Conservation (phyloP, 2,329 filamentous ascomycete genomes). For the Ophiostoma sp. region DNA sequence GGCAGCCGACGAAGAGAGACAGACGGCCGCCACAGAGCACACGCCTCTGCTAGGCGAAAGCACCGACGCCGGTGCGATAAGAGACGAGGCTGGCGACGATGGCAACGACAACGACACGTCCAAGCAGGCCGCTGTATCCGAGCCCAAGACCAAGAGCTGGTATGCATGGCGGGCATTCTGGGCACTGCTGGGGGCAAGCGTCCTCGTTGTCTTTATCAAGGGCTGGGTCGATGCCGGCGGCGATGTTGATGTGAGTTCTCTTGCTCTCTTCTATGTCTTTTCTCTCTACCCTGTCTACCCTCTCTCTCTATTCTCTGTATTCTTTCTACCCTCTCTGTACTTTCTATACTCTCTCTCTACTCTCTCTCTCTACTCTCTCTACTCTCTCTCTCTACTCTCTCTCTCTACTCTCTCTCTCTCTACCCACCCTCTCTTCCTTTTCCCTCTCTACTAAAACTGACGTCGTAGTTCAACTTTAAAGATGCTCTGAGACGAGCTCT, state of each 20-base stretch:
- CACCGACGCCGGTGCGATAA: not conserved
- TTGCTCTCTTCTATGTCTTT: not conserved
- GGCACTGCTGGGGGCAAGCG: slow-evolving; percentile 32
- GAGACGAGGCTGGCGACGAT: too few species aligned
- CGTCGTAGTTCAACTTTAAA: slow-evolving; percentile 40
- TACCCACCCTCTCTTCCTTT: too few species aligned
- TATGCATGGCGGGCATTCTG: slow-evolving; percentile 36
- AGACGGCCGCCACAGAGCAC: slow-evolving; percentile 5
- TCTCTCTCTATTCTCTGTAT: too few species aligned
- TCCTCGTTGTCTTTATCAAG: slow-evolving; percentile 40
- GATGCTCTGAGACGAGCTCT: slow-evolving; percentile 42
- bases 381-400: too few species aligned
- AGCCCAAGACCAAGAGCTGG: slow-evolving; percentile 20
- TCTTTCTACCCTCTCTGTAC: too few species aligned
- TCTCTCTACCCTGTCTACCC: too few species aligned
- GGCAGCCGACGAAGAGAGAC: slow-evolving; percentile 20
- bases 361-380: too few species aligned
- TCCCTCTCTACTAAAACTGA: too few species aligned
- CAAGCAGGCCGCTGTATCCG: slow-evolving; percentile 6
- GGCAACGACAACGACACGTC: not conserved
- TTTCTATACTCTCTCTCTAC: too few species aligned
- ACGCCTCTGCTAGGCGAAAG: slow-evolving; percentile 21
- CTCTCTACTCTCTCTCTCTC: too few species aligned
- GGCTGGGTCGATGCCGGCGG: slow-evolving; percentile 42
- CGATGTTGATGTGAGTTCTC: slow-evolving; percentile 37